Evolutionary conservation across 257 asterid species (phyloP).

Genomic region (Ilex aquifolium): DNA sequence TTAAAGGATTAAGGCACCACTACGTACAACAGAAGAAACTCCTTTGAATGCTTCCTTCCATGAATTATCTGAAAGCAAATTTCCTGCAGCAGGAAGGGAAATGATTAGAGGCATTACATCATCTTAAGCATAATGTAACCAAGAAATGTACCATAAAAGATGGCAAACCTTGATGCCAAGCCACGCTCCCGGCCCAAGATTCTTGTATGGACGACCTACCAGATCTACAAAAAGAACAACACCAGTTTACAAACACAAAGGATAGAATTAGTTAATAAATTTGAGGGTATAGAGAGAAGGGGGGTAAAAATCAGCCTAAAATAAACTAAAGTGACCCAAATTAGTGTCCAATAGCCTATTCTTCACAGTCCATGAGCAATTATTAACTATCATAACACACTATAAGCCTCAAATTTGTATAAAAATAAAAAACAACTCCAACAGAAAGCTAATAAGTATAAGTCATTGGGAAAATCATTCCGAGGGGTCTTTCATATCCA

Average conservation of each 20-base stretch:
- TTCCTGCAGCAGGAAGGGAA: not conserved
- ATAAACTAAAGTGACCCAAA: no score
- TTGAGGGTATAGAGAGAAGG: no score
- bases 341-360: no score
- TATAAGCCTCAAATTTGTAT: no score
- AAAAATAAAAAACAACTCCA: no score
- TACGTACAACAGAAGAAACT: not conserved
- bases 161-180: slow-evolving; percentile 82
- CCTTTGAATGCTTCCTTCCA: not conserved
- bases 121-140: slow-evolving; percentile 4
- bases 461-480: no score
- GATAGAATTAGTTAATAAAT: no score
- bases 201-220: slow-evolving; percentile 77
- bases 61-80: not conserved
- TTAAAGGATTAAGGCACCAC: not conserved
- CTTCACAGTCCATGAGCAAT: no score
- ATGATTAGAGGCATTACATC: slow-evolving; percentile 3
- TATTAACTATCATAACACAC: no score
- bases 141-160: slow-evolving; percentile 16
- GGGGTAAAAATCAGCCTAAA: no score
- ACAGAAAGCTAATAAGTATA: no score
- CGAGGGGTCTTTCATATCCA: no score
- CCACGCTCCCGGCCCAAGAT: slow-evolving; percentile 68
- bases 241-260: not conserved
- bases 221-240: slow-evolving; percentile 45